A percentile compares a stretch with the other conserved stretches of the same genome.
These are phyloP conservation scores for Globisporangium recalcitrans DNA, from an alignment of 352 stramenopile species.

Conservation along the genomic window DNA sequence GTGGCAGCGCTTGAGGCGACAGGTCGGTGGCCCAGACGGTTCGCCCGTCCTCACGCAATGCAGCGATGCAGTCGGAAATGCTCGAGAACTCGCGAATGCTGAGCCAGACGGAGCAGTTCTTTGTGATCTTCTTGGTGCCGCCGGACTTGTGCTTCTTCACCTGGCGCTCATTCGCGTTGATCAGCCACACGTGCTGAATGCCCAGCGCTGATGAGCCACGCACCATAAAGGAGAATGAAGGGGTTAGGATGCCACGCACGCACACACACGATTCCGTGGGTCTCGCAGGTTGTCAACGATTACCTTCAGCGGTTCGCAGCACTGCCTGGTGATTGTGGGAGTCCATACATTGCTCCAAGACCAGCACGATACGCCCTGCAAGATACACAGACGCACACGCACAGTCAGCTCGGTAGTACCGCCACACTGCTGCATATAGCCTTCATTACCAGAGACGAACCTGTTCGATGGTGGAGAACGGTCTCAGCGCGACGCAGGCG, in stretches of 20 bases:
- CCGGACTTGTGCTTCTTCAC: conserved; percentile 60
- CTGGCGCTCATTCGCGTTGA: conserved; percentile 56
- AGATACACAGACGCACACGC: not conserved
- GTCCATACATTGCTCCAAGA: conserved; percentile 79
- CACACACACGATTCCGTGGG: not conserved
- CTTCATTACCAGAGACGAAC: conserved; percentile 7
- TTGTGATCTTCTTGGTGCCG: conserved; percentile 70
- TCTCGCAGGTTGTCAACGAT: conserved; percentile 13
- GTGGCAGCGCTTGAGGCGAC: conserved; percentile 56
- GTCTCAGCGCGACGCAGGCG: conserved; percentile 66
- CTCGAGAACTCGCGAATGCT: conserved; percentile 81
- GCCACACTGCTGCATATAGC: not conserved
- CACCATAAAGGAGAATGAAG: conserved; percentile 10
- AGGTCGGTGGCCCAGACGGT: conserved; percentile 91
- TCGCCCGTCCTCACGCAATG: conserved; percentile 51
- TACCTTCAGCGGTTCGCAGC: conserved; percentile 88
- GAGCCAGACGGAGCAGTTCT: conserved; percentile 82
- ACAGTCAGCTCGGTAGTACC: not conserved
- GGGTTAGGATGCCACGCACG: conserved; percentile 7
- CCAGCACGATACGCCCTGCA: conserved; percentile 53
- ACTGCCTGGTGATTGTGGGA: conserved; percentile 88
- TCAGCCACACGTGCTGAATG: conserved; percentile 90
- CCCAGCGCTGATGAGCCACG: conserved; percentile 55
- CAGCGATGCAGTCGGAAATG: conserved; percentile 74
- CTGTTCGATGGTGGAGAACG: conserved; percentile 55